Evolutionary conservation across 306 rosid species (phyloP).

Genomic region (Rosa multiflora): DNA sequence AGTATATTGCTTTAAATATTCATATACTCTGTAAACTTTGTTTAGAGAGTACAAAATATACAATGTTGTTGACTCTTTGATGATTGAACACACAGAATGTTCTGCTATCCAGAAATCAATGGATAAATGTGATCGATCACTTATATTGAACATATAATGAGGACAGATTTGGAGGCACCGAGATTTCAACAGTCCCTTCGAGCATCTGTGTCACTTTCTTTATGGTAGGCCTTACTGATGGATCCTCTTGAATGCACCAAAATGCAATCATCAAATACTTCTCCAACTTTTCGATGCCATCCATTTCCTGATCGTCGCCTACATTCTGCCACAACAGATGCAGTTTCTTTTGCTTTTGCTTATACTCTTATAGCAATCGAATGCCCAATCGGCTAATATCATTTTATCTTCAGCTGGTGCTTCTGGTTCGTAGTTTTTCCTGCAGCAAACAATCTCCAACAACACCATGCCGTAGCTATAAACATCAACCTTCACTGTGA

Average conservation of each 20-base stretch:
- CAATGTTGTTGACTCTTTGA: too few species aligned
- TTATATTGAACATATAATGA: neutral
- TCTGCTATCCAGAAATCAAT: too few species aligned
- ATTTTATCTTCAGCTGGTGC: neutral
- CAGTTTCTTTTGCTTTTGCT: conserved; percentile 7
- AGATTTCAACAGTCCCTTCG: conserved; percentile 28
- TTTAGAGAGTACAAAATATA: too few species aligned
- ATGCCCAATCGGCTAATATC: conserved; percentile 33
- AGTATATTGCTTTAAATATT: too few species aligned
- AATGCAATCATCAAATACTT: conserved; percentile 31
- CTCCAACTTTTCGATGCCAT: conserved; percentile 24
- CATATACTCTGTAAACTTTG: neutral
- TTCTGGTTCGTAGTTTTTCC: conserved; percentile 13
- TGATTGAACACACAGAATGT: too few species aligned
- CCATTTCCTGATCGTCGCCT: conserved; percentile 10
- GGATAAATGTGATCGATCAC: neutral
- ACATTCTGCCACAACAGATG: conserved; percentile 11
- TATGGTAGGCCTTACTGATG: conserved; percentile 30
- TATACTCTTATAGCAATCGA: conserved; percentile 6
- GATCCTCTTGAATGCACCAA: conserved; percentile 41
- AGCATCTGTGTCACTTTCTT: conserved; percentile 27
- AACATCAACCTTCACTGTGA: conserved; percentile 28
- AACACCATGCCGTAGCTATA: conserved; percentile 27
- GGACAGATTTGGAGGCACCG: conserved; percentile 25
- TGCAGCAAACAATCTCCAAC: conserved; percentile 32